Evolutionary conservation across 2,329 filamentous ascomycete genomes (phyloP), one percentile per base, ranked within the genome.

Genomic region (Ilyonectria sp.): DNA sequence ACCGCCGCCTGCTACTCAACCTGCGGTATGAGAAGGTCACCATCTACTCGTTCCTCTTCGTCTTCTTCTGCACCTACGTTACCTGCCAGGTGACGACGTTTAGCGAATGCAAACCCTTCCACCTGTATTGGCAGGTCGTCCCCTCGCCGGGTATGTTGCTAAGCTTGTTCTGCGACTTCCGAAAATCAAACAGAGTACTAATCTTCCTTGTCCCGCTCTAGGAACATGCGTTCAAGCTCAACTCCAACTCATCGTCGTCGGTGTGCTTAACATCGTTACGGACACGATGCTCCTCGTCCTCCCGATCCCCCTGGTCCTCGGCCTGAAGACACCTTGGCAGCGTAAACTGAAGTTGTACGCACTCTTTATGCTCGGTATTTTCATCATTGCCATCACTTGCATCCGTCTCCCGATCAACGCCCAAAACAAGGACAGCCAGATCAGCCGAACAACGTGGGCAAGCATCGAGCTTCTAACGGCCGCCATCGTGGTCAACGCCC

Each of bases 301-400:
- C 4, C 76, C 76, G 1, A 67, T 77, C 17, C 71, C 75, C 1
- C 46, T 75, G 2, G 69, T 82, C 10, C 72, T 80, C 5, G 66
- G 69, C 7, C 67, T 79, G 17, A 77, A 77, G 55, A 74, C 75
- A 0, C 68, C 76, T 2, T 73, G 72, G 71, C 60, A 70, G 49
- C 76, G 76, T 11, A 82, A 82, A 53, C 15, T 76, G 1, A 77
- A 79, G 11, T 70, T 83, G 0, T 69, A 74, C n/a, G 54, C 59
- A 0, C 75, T 83, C 0, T 83, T 82, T 58, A 78, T 76, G 2
- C 74, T 83, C 17, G 81, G 81, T 17, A 72, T 80, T 17, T 80
- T 83, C 53, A 81, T 83, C 63, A 81, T 83, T 52, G 71, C 77
- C 26, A 77, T 83, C 26, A 83, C 81, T 1, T 70, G 81, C n/a